Base-by-base conservation (phyloP, 116 monocot species). In the Phalaenopsis hybrid region DNA sequence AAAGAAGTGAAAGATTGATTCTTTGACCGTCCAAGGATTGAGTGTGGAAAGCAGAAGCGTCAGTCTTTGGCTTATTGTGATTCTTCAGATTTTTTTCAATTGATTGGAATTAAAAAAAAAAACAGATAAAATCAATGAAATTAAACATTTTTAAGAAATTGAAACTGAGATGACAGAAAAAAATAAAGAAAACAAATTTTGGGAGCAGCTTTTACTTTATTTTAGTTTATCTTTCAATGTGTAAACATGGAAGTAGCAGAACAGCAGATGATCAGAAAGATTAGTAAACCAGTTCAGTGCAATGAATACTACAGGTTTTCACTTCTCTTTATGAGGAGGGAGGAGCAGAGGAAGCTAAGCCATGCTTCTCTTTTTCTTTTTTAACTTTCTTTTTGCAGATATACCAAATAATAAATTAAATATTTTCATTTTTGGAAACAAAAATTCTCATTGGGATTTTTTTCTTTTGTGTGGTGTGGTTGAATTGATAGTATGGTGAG, bases 21-120 rank as follows among this genome's bases (percentile, higher is more conserved):
- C 78, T 91, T 91, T 88, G 91, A 88, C 88, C 81, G 88, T 44
- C 28, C 72, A 86, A 84, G 44, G 34, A 61, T 82, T 85, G 79
- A 51, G 0, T 51, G 51, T 51, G 51, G 51, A 57, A 76, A 57
- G 77, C 2, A 75, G 74, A 73, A 15, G 72, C 25, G 63, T 63
- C 63, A 63, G 63, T 63, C 23, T 63, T 63, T 63, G 63, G 63
- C 21, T 63, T n/a, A 23, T 5, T 7, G 25, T n/a, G n/a, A n/a
- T n/a, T 21, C 63, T 63, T 23, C 63, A 63, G 0, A 23, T 25
- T 44, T 21, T 44, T 21, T 16, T 72, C 33, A 10, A 5, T 45
- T 20, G 69, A 57, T 75, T 31, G 4, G 16, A 44, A 80, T 44
- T n/a, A n/a, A n/a, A 65, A 44, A 80, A 21, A n/a, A 44, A 65